Evolutionary conservation across 2,329 filamentous ascomycete species (phyloP), one percentile per base, ranked within the genome.

Genomic region (Cladorrhinum sp.): DNA sequence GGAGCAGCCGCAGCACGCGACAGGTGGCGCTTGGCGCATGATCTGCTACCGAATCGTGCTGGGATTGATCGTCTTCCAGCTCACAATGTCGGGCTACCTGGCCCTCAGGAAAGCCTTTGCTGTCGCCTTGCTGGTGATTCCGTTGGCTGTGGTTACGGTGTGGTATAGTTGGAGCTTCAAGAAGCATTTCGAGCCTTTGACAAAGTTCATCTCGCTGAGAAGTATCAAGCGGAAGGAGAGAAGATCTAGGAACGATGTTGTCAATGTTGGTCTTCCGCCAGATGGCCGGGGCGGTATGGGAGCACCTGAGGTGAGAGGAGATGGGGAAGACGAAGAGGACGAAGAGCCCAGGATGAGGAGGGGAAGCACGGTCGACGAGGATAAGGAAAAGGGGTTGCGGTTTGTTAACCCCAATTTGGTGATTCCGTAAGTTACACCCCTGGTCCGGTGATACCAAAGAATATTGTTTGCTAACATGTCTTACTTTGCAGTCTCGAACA

Each of bases 1-100:
- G 95, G 93, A 98, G 69, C 93, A 98, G 73, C 90, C 92, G 16
- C 92, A 96, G 70, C 92, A 96, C 72, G 92, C 92, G 16, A 98
- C 93, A 0, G 96, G 96, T 20, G 87, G 89, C 63, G 92, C 93
- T 3, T 99, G 95, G 95, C 89, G 90, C 53, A 96, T 99, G 83
- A 96, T 99, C 64, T 96, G 92, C 76, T 92, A 95, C 71, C 90
- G 95, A 36, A 84, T 97, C 61, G 85, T 98, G 59, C 79, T 97
- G 23, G 95, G 95, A 1, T 77, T 97, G 9, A 77, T 96, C 2
- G 85, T 98, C 48, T 97, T 97, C 70, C 92, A 99, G 74, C 76
- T 96, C 22, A 92, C 95, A 51, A 95, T 96, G 82, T 88, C 91
- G 22, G 93, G 93, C 2, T 88, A 93, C 64, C 83, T 99, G 59